phyloP scores from a whole-genome alignment of 2,329 filamentous ascomycete species.

The Xylaria sp. region DNA sequence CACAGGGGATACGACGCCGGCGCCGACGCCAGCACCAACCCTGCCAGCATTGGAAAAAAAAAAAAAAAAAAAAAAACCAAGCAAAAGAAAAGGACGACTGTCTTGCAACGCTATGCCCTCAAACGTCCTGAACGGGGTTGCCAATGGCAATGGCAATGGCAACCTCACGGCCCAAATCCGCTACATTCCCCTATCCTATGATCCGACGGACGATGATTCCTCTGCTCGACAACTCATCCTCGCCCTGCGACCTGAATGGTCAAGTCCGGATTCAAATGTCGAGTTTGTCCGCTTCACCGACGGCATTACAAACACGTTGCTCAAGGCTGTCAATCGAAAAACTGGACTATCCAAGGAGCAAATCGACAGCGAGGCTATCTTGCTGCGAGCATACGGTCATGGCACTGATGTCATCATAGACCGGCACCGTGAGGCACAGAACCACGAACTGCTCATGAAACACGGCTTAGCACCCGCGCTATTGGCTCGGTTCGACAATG shows the following conservation, averaged over 20 bases:
- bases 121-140: slow-evolving; percentile 26
- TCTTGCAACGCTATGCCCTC: slow-evolving; percentile 33
- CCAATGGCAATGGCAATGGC: slow-evolving; percentile 29
- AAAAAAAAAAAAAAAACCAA: not conserved
- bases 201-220: slow-evolving; percentile 74
- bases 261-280: slow-evolving; percentile 71
- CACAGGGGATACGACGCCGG: not conserved
- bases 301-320: slow-evolving; percentile 93
- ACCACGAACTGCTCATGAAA: slow-evolving; percentile 85
- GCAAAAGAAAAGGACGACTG: slow-evolving; percentile 2
- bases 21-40: not conserved
- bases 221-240: slow-evolving; percentile 82
- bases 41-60: not conserved
- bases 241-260: slow-evolving; percentile 84
- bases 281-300: slow-evolving; percentile 93
- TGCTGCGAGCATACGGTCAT: slow-evolving; percentile 92
- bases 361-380: slow-evolving; percentile 73
- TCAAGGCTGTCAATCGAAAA: slow-evolving; percentile 75
- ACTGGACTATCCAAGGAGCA: slow-evolving; percentile 67
- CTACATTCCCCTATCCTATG: slow-evolving; percentile 78
- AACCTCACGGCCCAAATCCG: slow-evolving; percentile 53
- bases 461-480: slow-evolving; percentile 84
- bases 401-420: slow-evolving; percentile 96
- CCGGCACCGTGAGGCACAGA: slow-evolving; percentile 79
- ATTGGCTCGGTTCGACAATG: slow-evolving; percentile 92